Percentiles rank a stretch among this genome's conserved stretches.
These are phyloP conservation scores for Phlyctochytrium planicorne DNA, from an alignment of 192 early-diverging fungal species.

Conservation along the genomic window DNA sequence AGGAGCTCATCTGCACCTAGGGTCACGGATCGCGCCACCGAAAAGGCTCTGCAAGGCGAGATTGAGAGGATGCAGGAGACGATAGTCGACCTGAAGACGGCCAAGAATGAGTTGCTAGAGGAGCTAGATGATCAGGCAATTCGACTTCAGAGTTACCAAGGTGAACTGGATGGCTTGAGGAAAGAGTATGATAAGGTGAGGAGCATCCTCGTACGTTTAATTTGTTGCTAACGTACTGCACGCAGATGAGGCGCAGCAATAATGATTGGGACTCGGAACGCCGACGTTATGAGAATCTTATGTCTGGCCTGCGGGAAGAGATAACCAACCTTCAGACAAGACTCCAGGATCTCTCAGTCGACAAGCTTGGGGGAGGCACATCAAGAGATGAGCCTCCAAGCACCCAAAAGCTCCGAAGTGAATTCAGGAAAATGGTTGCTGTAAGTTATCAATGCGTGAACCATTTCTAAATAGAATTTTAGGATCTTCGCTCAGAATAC, in stretches of 20 bases:
- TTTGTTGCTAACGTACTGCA: slow-evolving; percentile 5
- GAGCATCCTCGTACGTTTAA: neutral
- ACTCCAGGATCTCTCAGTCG: slow-evolving; percentile 28
- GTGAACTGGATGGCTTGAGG: slow-evolving; percentile 30
- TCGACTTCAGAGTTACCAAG: slow-evolving; percentile 24
- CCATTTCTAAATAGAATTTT: neutral
- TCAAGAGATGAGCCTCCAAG: slow-evolving; percentile 15
- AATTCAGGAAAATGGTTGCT: slow-evolving; percentile 38
- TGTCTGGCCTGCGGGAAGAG: slow-evolving; percentile 16
- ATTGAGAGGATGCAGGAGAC: slow-evolving; percentile 43
- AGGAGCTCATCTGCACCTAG: slow-evolving; percentile 14
- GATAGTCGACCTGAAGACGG: slow-evolving; percentile 41
- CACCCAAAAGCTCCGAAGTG: slow-evolving; percentile 25
- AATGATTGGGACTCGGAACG: slow-evolving; percentile 24
- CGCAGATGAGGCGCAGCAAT: slow-evolving; percentile 4
- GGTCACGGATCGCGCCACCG: slow-evolving; percentile 21
- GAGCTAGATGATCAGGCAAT: slow-evolving; percentile 44
- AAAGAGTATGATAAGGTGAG: slow-evolving; percentile 31
- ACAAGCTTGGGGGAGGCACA: slow-evolving; percentile 20
- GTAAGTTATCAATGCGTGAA: slow-evolving; percentile 9
- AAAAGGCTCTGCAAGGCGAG: slow-evolving; percentile 21
- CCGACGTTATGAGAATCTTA: slow-evolving; percentile 16
- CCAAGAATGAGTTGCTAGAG: slow-evolving; percentile 42
- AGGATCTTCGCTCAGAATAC: slow-evolving; percentile 25
- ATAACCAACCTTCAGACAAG: slow-evolving; percentile 17